These are phyloP conservation scores for Adenanthera pavonina DNA, from an alignment of 306 rosid species.

Conservation along the genomic window DNA sequence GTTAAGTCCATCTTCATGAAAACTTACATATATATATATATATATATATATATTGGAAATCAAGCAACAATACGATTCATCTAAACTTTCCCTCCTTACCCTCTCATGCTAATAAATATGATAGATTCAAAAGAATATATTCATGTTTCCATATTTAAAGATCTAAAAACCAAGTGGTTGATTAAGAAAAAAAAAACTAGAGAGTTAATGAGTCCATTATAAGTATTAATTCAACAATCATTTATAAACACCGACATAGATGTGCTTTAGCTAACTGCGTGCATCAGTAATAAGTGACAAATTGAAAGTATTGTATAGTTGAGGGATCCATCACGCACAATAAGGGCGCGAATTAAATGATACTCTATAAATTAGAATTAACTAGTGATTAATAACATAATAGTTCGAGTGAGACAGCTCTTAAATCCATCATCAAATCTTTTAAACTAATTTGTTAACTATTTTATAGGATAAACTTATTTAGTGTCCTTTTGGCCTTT, in stretches of 20 bases:
- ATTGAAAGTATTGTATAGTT: conserved; percentile 15
- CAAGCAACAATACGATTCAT: too few relatives aligned
- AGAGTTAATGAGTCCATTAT: conserved; percentile 2
- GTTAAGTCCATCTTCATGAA: too few relatives aligned
- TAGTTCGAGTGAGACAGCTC: conserved; percentile 37
- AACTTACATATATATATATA: too few relatives aligned
- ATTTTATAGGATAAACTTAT: conserved; percentile 18
- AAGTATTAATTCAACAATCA: conserved; percentile 29
- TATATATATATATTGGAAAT: too few relatives aligned
- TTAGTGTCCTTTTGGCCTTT: conserved; percentile 30
- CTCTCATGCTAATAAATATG: neutral
- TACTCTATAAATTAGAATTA: conserved; percentile 11
- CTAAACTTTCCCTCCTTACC: too few relatives aligned
- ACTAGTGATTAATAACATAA: conserved; percentile 18
- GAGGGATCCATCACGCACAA: conserved; percentile 10
- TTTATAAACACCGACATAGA: conserved; percentile 19
- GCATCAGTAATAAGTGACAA: neutral
- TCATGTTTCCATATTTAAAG: conserved; percentile 35
- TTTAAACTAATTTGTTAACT: conserved; percentile 11
- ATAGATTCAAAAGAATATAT: conserved; percentile 31
- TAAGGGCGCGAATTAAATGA: conserved; percentile 6
- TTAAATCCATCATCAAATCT: conserved; percentile 30
- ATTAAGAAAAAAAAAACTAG: neutral
- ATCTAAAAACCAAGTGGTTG: neutral
- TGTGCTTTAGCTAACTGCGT: conserved; percentile 20